phyloP scores from a whole-genome alignment of 176 grass and related monocot genomes.

The Hordeum vulgare region DNA sequence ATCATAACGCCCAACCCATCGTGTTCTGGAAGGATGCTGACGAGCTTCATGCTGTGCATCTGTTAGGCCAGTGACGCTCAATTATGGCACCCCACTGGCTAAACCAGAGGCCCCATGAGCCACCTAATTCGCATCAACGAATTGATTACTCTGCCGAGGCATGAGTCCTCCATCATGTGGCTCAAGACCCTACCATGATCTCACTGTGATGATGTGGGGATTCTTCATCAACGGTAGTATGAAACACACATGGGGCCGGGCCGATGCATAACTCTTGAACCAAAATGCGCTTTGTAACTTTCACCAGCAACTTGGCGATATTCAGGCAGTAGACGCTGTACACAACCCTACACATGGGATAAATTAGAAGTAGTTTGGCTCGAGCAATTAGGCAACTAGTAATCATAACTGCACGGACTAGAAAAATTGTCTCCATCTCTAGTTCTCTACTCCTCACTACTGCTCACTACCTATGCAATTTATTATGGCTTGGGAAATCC shows the following conservation, averaged over 20 bases:
- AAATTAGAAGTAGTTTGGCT: too few species aligned
- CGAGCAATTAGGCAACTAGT: not conserved
- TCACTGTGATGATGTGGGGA: not conserved
- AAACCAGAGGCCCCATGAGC: not conserved
- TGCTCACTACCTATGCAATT: not conserved
- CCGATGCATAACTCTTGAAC: not conserved
- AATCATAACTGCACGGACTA: not conserved
- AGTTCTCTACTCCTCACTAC: too few species aligned
- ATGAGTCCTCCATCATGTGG: constrained; percentile 25
- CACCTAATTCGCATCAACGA: constrained; percentile 1
- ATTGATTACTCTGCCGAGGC: constrained; percentile 24
- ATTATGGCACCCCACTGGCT: constrained; percentile 12
- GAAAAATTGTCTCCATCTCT: not conserved
- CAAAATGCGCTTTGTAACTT: not conserved
- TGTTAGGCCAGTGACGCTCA: not conserved
- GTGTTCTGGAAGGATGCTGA: not conserved
- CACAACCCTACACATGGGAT: too few species aligned
- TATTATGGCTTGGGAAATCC: not conserved
- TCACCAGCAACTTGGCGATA: not conserved
- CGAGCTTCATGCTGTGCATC: not conserved
- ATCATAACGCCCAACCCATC: not conserved
- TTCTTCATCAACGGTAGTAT: not conserved
- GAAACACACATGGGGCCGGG: constrained; percentile 16
- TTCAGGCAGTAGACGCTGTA: too few species aligned
- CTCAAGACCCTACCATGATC: constrained; percentile 23